Percentiles rank a stretch among this genome's conserved stretches.
These are phyloP conservation scores for Monosporascus sp. DNA, from an alignment of 2,329 filamentous ascomycete genomes.

Conservation along the genomic window DNA sequence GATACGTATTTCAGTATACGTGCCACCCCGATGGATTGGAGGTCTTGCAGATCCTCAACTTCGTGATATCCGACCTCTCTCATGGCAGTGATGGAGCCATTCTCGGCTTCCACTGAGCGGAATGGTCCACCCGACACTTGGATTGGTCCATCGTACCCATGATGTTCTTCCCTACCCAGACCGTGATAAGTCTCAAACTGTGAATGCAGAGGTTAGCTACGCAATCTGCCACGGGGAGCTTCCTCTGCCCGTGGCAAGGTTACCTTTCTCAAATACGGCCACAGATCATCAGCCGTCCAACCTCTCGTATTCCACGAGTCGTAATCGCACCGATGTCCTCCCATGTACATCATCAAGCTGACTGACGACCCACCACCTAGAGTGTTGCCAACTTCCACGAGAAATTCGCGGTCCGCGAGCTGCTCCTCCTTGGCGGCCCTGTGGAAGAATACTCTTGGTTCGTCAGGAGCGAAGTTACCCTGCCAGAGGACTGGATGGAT, in stretches of 20 bases:
- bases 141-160: constrained; percentile 44
- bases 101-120: constrained; percentile 29
- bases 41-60: constrained; percentile 40
- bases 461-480: constrained; percentile 38
- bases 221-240: background rate
- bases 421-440: constrained; percentile 37
- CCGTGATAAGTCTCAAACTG: constrained; percentile 4
- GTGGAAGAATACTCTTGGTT: constrained; percentile 40
- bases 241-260: background rate
- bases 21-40: constrained; percentile 29
- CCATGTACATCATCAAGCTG: constrained; percentile 33
- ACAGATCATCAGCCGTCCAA: constrained; percentile 24
- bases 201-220: background rate
- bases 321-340: constrained; percentile 18
- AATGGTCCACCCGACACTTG: constrained; percentile 42
- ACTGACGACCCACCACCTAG: constrained; percentile 38
- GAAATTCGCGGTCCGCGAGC: constrained; percentile 36
- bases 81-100: constrained; percentile 41
- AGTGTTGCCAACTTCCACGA: constrained; percentile 24
- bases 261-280: constrained; percentile 45
- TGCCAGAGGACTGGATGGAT: constrained; percentile 44
- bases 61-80: constrained; percentile 38
- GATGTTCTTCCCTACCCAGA: constrained; percentile 30
- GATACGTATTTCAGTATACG: constrained; percentile 8
- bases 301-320: constrained; percentile 7